These are phyloP conservation scores for Solanum hybrid DNA, from an alignment of 305 asterid species.

Conservation along the genomic window DNA sequence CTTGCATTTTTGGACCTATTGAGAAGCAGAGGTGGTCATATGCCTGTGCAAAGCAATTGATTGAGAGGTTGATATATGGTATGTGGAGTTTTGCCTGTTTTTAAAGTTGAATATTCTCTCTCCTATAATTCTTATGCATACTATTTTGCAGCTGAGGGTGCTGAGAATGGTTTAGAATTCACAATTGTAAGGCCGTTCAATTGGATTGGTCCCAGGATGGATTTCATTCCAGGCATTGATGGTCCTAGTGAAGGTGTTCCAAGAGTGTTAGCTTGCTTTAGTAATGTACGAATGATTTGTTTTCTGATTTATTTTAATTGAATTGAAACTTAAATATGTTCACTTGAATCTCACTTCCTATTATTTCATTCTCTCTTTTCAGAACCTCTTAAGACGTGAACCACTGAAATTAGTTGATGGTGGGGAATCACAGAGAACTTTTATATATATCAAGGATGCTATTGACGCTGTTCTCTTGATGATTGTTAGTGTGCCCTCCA, in stretches of 20 bases:
- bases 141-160: slow-evolving; percentile 67
- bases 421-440: slow-evolving; percentile 79
- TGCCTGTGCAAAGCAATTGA: slow-evolving; percentile 68
- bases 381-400: slow-evolving; percentile 69
- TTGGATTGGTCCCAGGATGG: slow-evolving; percentile 96
- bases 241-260: slow-evolving; percentile 97
- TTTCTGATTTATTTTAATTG: not conserved
- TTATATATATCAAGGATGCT: slow-evolving; percentile 76
- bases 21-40: slow-evolving; percentile 81
- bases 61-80: slow-evolving; percentile 72
- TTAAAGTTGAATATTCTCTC: not conserved
- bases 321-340: not conserved
- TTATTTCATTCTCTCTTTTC: slow-evolving; percentile 11
- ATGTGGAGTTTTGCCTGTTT: slow-evolving; percentile 15
- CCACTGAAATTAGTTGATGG: slow-evolving; percentile 85
- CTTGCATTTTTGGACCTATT: slow-evolving; percentile 66
- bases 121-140: slow-evolving; percentile 4
- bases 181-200: slow-evolving; percentile 86
- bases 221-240: slow-evolving; percentile 84
- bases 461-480: slow-evolving; percentile 77
- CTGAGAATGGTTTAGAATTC: slow-evolving; percentile 82
- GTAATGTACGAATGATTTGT: slow-evolving; percentile 46
- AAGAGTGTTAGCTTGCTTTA: slow-evolving; percentile 81
- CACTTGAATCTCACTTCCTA: slow-evolving; percentile 3
- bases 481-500: slow-evolving; percentile 41